Evolutionary conservation across 352 stramenopile genomes (phyloP), one percentile per base, ranked within the genome.

Genomic region (Saprolegnia parasitica): DNA sequence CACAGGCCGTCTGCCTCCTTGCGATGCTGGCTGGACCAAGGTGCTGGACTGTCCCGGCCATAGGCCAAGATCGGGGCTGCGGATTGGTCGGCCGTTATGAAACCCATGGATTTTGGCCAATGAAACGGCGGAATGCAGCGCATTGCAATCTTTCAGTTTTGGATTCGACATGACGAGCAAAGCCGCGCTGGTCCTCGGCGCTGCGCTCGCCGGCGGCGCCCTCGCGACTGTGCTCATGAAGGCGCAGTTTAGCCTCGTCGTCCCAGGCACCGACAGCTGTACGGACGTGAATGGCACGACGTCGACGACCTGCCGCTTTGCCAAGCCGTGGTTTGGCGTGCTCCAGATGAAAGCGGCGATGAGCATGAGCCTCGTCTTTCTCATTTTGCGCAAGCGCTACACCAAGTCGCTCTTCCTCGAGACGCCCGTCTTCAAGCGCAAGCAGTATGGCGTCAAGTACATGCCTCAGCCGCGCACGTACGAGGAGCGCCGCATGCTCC

Each of bases 341-440:
- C 68, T 73, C 15, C 49, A 71, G 26, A 73, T 73, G 68, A 73
- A 73, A 37, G 23, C 67, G 40, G 68, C 60, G 32, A 73, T 73
- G 68, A 52, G 52, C 0, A 24, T 68, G 46, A 68, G 68, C 61
- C 35, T 73, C 8, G 21, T 71, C 15, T 65, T 65, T 18, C 32
- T 68, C 18, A 9, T 64, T 11, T 5, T 71, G 23, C 40, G 60
- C 18, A 23, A 65, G n/a, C 42, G 49, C 5, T 46, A 37, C 68
- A 56, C 45, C 10, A 32, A 47, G 0, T 45, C 42, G 23, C 49
- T 58, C 11, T 65, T 71, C 56, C 39, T 60, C 42, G 68, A 71
- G 61, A 50, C 60, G 5, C 47, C 55, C 24, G 47, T 73, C 21
- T 68, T 73, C 55, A 70, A 70, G 39, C 63, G 63, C 13, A 62